These are phyloP conservation scores for Peronospora tabacina DNA, from an alignment of 352 stramenopile genomes.

Conservation along the genomic window DNA sequence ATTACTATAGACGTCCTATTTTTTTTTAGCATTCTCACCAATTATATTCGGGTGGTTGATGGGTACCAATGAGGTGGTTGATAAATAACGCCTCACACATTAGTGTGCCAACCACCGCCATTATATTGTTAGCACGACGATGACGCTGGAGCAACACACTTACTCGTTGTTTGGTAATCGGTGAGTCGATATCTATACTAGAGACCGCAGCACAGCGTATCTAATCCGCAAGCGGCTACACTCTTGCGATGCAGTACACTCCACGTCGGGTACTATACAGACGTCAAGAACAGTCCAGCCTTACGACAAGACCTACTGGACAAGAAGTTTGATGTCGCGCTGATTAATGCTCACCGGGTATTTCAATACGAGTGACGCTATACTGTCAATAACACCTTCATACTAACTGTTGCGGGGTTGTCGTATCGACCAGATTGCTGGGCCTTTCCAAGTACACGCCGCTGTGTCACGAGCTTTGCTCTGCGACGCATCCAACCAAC, in stretches of 20 bases:
- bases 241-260: slow-evolving; percentile 44
- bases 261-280: slow-evolving; percentile 59
- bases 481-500: slow-evolving; percentile 42
- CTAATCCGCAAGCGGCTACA: not conserved
- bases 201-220: not conserved
- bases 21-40: no score
- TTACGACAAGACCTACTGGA: slow-evolving; percentile 52
- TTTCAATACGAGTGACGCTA: not conserved
- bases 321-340: slow-evolving; percentile 59
- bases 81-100: no score
- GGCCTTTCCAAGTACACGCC: slow-evolving; percentile 69
- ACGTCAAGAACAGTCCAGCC: slow-evolving; percentile 59
- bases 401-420: slow-evolving; percentile 4
- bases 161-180: slow-evolving; percentile 61
- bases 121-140: slow-evolving; percentile 3
- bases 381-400: not conserved
- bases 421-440: slow-evolving; percentile 40
- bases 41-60: no score
- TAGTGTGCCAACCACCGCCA: no score
- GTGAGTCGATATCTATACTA: slow-evolving; percentile 18
- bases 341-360: slow-evolving; percentile 72
- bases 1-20: no score
- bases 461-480: slow-evolving; percentile 62
- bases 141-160: slow-evolving; percentile 46
- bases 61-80: no score